These are phyloP conservation scores for Scheffersomyces ergatensis DNA, from an alignment of 805 yeast species.

Conservation along the genomic window DNA sequence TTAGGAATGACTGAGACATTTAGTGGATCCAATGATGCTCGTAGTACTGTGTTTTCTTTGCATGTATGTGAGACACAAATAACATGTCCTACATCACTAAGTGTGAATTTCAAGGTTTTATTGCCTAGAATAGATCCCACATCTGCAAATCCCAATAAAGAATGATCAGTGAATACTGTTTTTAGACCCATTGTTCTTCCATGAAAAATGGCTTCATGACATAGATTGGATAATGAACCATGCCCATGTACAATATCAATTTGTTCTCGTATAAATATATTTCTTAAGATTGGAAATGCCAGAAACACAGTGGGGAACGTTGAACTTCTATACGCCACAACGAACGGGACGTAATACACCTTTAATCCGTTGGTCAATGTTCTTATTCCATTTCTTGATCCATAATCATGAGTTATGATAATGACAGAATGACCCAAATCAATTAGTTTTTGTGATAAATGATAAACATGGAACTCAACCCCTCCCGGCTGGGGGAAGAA, in stretches of 20 bases:
- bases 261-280: conserved; percentile 79
- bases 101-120: conserved; percentile 76
- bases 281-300: conserved; percentile 79
- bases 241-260: conserved; percentile 94
- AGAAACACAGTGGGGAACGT: conserved; percentile 89
- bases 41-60: conserved; percentile 88
- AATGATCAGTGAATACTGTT: conserved; percentile 94
- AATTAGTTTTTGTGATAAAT: conserved; percentile 78
- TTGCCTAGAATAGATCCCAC: conserved; percentile 82
- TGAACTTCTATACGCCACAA: conserved; percentile 77
- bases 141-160: conserved; percentile 90
- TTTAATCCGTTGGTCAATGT: conserved; percentile 85
- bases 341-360: conserved; percentile 85
- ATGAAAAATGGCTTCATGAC: conserved; percentile 90
- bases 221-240: conserved; percentile 81
- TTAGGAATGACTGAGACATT: conserved; percentile 90
- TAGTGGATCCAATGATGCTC: conserved; percentile 79
- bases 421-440: conserved; percentile 82
- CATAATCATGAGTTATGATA: conserved; percentile 86
- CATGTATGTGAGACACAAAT: conserved; percentile 97
- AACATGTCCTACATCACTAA: conserved; percentile 85
- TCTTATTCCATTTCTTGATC: conserved; percentile 77
- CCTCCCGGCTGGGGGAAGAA: conserved; percentile 99
- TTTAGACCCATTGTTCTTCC: conserved; percentile 89
- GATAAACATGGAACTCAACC: conserved; percentile 92